Conservation (phyloP, 2,329 filamentous ascomycete species). For the Sporothrix mexicana region DNA sequence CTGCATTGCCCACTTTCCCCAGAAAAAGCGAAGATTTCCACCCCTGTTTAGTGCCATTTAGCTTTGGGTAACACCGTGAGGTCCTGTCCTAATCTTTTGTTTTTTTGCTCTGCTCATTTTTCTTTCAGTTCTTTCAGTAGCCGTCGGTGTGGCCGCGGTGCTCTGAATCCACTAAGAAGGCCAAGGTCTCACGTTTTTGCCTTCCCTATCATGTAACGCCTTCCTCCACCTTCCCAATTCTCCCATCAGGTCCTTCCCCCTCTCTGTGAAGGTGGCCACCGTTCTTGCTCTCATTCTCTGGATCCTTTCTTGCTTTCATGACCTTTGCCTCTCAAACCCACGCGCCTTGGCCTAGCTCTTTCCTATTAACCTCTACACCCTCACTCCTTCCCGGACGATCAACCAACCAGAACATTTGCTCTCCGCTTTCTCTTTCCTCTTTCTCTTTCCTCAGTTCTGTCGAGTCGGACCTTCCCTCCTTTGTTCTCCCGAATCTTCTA, state of each 20-base stretch:
- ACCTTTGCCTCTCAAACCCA: background rate
- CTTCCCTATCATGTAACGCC: background rate
- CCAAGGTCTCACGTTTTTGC: background rate
- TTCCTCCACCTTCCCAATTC: background rate
- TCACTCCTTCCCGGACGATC: background rate
- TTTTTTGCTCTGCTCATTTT: background rate
- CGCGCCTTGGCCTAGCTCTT: background rate
- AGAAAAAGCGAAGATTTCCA: slow-evolving; percentile 9
- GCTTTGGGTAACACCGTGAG: background rate
- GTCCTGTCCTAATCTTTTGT: background rate
- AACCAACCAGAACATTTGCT: background rate
- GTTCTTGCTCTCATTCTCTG: background rate
- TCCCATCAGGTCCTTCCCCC: background rate
- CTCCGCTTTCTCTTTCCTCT: slow-evolving; percentile 10
- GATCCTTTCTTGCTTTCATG: background rate
- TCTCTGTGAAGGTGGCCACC: background rate
- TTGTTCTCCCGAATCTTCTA: background rate
- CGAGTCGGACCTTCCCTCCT: background rate
- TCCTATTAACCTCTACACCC: background rate
- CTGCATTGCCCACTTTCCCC: slow-evolving; percentile 24
- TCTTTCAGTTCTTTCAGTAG: background rate
- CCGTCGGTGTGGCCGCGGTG: background rate
- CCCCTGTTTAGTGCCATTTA: slow-evolving; percentile 23
- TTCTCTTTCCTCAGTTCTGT: background rate
- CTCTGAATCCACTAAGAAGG: background rate